Percentiles rank a stretch among this genome's conserved stretches.
Evolutionary conservation across 306 rosid species (phyloP).

Genomic region (Dalbergia cultrata): DNA sequence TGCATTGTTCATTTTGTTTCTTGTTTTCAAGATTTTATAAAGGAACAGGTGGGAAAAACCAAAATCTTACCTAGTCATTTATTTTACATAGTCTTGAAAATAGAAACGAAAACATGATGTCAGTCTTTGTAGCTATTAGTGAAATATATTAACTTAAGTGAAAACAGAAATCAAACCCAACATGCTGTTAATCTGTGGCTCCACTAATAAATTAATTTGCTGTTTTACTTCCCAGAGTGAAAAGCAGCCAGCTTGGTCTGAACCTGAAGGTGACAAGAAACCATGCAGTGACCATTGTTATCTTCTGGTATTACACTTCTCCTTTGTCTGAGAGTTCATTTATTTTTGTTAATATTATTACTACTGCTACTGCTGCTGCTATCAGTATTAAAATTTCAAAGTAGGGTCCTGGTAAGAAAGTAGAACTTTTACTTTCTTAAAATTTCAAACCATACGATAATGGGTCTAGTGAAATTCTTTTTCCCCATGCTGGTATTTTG

Average conservation of each 20-base stretch:
- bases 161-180: neutral
- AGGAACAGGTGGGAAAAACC: neutral
- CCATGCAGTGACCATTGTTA: conserved; percentile 88
- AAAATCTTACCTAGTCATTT: neutral
- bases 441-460: conserved; percentile 8
- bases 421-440: neutral
- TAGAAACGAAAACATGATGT: neutral
- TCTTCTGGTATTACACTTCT: conserved; percentile 67
- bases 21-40: neutral
- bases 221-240: conserved; percentile 67
- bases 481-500: conserved; percentile 7
- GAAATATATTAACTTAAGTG: neutral
- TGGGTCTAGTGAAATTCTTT: neutral
- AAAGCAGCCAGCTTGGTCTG: conserved; percentile 69
- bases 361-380: no score
- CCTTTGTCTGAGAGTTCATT: conserved; percentile 25
- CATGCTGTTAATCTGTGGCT: conserved; percentile 7
- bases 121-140: neutral
- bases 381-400: neutral
- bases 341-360: neutral
- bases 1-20: neutral
- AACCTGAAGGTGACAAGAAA: conserved; percentile 61
- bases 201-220: conserved; percentile 42
- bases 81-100: neutral
- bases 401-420: neutral